Conservation (phyloP, 257 asterid genomes). For the Fraxinus americana region DNA sequence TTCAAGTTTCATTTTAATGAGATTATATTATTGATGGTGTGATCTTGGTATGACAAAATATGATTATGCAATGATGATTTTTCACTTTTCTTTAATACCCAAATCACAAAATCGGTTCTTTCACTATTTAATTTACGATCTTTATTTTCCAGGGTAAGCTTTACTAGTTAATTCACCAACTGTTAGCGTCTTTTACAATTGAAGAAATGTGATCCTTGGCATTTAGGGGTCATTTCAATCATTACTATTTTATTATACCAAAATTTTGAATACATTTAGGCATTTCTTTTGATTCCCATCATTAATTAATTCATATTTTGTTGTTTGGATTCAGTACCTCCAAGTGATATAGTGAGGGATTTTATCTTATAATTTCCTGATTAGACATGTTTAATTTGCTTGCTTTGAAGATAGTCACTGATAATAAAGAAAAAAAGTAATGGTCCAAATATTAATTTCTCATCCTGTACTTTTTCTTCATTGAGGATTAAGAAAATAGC, state of each 20-base stretch:
- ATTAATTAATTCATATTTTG: background rate
- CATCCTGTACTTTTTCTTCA: background rate
- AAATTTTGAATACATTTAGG: background rate
- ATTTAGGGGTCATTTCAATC: background rate
- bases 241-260: background rate
- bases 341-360: background rate
- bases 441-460: background rate
- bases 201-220: background rate
- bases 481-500: background rate
- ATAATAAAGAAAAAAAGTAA: background rate
- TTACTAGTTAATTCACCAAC: background rate
- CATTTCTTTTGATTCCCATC: background rate
- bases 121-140: background rate
- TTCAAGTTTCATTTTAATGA: background rate
- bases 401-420: slow-evolving; percentile 4
- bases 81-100: background rate
- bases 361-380: background rate
- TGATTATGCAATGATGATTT: background rate
- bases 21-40: slow-evolving; percentile 8
- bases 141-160: background rate
- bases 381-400: background rate
- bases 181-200: background rate
- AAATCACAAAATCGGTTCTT: background rate
- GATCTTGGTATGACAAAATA: slow-evolving; percentile 21
- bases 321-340: background rate